A percentile compares a stretch with the other conserved stretches of the same genome.
Conservation (phyloP, 257 asterid species). For the Ocimum tenuiflorum region DNA sequence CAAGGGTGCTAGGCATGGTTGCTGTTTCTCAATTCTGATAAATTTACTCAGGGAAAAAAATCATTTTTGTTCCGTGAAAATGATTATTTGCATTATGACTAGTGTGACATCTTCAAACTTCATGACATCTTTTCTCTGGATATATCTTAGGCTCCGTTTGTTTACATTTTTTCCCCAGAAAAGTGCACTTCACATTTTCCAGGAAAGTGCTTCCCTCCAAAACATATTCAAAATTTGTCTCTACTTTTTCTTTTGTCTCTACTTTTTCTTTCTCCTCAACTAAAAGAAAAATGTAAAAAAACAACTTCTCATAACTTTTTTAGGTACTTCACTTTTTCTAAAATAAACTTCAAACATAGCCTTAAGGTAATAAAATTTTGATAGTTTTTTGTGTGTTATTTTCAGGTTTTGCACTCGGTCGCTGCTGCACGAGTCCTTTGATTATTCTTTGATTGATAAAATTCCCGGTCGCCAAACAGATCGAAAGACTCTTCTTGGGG, state of each 20-base stretch:
- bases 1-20: not conserved
- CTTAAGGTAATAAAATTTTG: slow-evolving; percentile 3
- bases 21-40: not conserved
- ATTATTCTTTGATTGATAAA: slow-evolving; percentile 79
- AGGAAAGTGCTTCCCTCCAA: too few relatives aligned
- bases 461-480: slow-evolving; percentile 99
- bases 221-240: too few relatives aligned
- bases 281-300: too few relatives aligned
- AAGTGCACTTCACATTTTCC: too few relatives aligned
- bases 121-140: too few relatives aligned
- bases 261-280: too few relatives aligned
- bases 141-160: too few relatives aligned
- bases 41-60: not conserved
- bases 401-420: slow-evolving; percentile 72
- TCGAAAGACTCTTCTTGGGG: slow-evolving; percentile 97
- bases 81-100: not conserved
- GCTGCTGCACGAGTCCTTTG: slow-evolving; percentile 75
- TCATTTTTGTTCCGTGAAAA: not conserved
- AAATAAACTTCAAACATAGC: too few relatives aligned
- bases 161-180: too few relatives aligned
- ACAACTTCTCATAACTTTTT: too few relatives aligned
- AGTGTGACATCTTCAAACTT: not conserved
- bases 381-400: slow-evolving; percentile 30
- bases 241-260: too few relatives aligned
- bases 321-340: too few relatives aligned